A percentile compares a stretch with the other conserved stretches of the same genome.
Evolutionary conservation across 2,329 filamentous ascomycete genomes (phyloP).

Genomic region (Xylaria sp.): DNA sequence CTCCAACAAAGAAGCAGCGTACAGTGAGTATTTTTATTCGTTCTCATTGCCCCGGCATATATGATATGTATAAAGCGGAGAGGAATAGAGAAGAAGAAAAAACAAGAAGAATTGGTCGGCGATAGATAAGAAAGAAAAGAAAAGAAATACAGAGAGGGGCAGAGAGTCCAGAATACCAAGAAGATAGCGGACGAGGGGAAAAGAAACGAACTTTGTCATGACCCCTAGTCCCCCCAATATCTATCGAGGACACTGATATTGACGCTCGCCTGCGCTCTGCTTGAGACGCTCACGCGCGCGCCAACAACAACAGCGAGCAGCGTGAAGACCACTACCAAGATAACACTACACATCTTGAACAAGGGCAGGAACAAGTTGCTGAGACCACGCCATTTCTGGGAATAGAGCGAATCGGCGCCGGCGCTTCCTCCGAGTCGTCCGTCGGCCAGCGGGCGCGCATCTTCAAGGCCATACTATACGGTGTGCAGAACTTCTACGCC

Average conservation of each 20-base stretch:
- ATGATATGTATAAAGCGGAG: neutral
- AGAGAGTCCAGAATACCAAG: neutral
- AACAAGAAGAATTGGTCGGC: neutral
- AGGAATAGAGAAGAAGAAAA: neutral
- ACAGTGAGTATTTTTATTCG: constrained; percentile 55
- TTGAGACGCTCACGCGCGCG: constrained; percentile 21
- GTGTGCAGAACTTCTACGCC: constrained; percentile 94
- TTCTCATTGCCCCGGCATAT: neutral
- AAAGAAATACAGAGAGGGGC: neutral
- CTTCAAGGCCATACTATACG: constrained; percentile 84
- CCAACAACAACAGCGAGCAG: constrained; percentile 8
- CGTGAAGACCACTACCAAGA: constrained; percentile 22
- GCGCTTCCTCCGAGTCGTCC: constrained; percentile 52
- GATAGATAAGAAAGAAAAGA: neutral
- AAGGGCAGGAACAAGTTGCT: constrained; percentile 55
- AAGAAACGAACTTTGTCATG: neutral
- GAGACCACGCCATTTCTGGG: constrained; percentile 67
- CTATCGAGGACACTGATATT: constrained; percentile 25
- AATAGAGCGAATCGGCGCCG: constrained; percentile 72
- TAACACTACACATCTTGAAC: constrained; percentile 13
- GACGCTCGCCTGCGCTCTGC: constrained; percentile 14
- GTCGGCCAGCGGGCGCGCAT: constrained; percentile 71
- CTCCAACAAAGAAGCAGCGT: constrained; percentile 54
- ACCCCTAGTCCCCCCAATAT: constrained; percentile 6
- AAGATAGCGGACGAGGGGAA: neutral